Evolutionary conservation across 2,329 filamentous ascomycete genomes (phyloP), one percentile per base, ranked within the genome.

Genomic region (Arthrobotrys megalospora): DNA sequence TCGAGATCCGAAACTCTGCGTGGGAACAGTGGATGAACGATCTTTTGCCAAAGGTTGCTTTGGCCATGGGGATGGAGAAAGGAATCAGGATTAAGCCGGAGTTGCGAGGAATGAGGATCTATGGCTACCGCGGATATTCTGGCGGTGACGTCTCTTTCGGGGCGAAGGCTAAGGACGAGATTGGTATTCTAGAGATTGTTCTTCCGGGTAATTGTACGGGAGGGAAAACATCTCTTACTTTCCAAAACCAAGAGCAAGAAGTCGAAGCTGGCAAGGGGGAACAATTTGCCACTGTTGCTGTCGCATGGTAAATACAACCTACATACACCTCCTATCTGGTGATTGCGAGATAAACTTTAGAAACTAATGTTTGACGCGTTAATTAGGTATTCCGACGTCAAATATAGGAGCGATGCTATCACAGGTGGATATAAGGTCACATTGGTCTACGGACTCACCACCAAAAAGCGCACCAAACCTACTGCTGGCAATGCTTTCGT

Each of bases 181-280:
- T 69, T 36, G 68, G 68, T 6, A 41, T 11, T 19, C 10, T 71
- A 28, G 68, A 71, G n/a, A 19, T 71, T 19, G 32, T 41, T 12
- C 34, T 71, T 6, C 68, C 68, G 3, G 58, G 68, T 1, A 32
- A 55, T 4, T 71, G 64, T 11, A 21, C 52, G n/a, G 55, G 68
- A 6, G 68, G 58, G 28, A 38, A 28, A 2, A 28, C 53, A 12
- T 32, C 32, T 3, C 16, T 71, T 6, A 5, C 12, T 5, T 24
- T 53, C 19, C 32, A 43, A 16, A 16, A 38, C 10, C 41, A 63
- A 6, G 36, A 38, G 41, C 38, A 21, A 24, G 41, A 21, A 21
- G 19, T 70, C 4, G 32, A 24, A 4, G 47, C 50, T 60, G 21
- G 32, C 7, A 38, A 50, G 7, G 36, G 36, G 6, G 8, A 2